Conservation (phyloP, 2,329 filamentous ascomycete species). For the Xylariaceae sp. region DNA sequence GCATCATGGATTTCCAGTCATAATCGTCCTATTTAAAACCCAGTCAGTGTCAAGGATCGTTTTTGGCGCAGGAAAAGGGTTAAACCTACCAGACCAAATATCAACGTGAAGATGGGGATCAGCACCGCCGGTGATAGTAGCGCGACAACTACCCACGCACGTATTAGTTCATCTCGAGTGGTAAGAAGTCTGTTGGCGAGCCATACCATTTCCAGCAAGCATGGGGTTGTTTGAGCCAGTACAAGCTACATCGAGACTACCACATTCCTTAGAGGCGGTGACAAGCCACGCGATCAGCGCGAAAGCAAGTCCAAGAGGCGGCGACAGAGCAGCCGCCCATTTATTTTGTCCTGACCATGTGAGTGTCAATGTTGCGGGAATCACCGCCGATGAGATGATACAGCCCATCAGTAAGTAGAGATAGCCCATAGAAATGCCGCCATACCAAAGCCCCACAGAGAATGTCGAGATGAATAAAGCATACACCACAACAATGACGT, state of each 20-base stretch:
- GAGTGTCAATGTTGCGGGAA: slow-evolving; percentile 81
- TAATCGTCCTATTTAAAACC: slow-evolving; percentile 64
- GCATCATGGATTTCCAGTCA: slow-evolving; percentile 83
- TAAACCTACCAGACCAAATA: slow-evolving; percentile 59
- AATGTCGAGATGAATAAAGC: slow-evolving; percentile 79
- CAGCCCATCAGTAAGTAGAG: slow-evolving; percentile 91
- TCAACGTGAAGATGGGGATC: slow-evolving; percentile 75
- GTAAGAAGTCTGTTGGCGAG: background rate
- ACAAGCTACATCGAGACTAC: slow-evolving; percentile 70
- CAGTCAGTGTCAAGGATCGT: background rate
- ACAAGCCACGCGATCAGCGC: slow-evolving; percentile 80
- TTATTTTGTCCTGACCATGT: slow-evolving; percentile 82
- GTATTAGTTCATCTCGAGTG: slow-evolving; percentile 15
- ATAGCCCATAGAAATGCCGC: slow-evolving; percentile 85
- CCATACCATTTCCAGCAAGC: slow-evolving; percentile 73
- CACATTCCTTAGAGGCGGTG: slow-evolving; percentile 72
- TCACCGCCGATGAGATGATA: slow-evolving; percentile 83
- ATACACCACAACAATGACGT: slow-evolving; percentile 73
- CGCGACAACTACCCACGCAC: slow-evolving; percentile 63
- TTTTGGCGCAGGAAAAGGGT: no score
- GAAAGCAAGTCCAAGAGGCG: slow-evolving; percentile 70
- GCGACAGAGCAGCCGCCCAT: slow-evolving; percentile 72
- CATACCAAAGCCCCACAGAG: slow-evolving; percentile 75
- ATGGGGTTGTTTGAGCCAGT: slow-evolving; percentile 88
- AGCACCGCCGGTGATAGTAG: slow-evolving; percentile 78